Evolutionary conservation across 1,284 basidiomycete species (phyloP), one percentile per base, ranked within the genome.

Genomic region (Moesziomyces globuligerus): DNA sequence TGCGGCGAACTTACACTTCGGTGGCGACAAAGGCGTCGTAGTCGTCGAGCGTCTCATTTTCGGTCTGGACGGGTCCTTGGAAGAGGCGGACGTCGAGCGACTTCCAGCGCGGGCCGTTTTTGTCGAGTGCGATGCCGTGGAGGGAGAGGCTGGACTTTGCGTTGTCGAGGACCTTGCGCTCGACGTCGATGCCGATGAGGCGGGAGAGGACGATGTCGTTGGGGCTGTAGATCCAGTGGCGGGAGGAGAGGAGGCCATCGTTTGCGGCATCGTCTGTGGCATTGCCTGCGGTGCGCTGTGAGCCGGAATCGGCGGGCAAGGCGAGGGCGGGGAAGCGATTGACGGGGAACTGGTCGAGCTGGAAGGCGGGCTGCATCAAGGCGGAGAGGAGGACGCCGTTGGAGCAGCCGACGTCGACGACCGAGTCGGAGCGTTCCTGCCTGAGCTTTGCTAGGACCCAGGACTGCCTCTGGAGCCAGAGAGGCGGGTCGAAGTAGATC

Each of bases 11-110:
- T 78, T 84, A 91, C 89, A 96, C 90, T 86, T 97, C 94, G 7
- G 89, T 90, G 18, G 90, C 88, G 23, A 93, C 88, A 67, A 96
- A 90, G 61, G 92, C 93, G 62, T 96, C 92, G 20, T 88, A 86
- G 42, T 86, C 87, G 48, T 85, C 86, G 69, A 97, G 89, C 38
- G 87, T 86, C 23, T 88, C 85, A 76, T 96, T 96, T 75, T 90
- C 86, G 8, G 85, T 85, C 79, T 92, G 88, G 41, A 97, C 85
- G 1, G 89, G 89, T 8, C 94, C 94, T 40, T 90, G 86, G 40
- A 76, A 64, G 39, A 76, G 61, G 15, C 59, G 57, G 1, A 73
- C 71, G 34, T 65, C 57, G 53, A 76, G 57, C 28, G 74, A 72
- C 29, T 62, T 67, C 69, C 69, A 72, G 2, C 69, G 62, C 6